A percentile compares a stretch with the other conserved stretches of the same genome.
Evolutionary conservation across 441 rosid species (phyloP).

Genomic region (Aleurites moluccanus): DNA sequence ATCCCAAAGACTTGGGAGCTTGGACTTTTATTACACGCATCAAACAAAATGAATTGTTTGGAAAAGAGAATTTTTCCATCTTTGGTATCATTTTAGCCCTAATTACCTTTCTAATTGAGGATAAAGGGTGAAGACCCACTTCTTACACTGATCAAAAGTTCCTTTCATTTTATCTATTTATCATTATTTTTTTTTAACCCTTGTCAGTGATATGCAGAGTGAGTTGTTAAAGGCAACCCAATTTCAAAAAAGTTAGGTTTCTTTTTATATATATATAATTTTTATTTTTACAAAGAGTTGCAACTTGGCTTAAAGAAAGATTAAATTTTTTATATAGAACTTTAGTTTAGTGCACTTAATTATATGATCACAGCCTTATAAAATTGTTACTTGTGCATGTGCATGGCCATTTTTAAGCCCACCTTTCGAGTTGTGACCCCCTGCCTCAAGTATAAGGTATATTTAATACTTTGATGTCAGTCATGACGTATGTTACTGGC

Average conservation of each 20-base stretch:
- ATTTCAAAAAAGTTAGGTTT: background rate
- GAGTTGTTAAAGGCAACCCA: slow-evolving; percentile 21
- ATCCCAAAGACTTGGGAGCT: slow-evolving; percentile 24
- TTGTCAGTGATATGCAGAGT: background rate
- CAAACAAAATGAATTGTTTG: background rate
- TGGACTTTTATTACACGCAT: slow-evolving; percentile 15
- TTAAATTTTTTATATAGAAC: background rate
- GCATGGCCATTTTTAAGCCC: too few species aligned
- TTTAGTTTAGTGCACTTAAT: background rate
- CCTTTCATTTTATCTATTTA: background rate
- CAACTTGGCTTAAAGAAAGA: slow-evolving; percentile 14
- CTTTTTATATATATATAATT: background rate
- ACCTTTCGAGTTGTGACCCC: too few species aligned
- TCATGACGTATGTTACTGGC: too few species aligned
- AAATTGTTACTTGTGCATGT: background rate
- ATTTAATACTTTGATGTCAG: too few species aligned
- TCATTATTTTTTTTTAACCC: background rate
- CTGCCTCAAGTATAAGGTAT: too few species aligned
- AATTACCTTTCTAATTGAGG: background rate
- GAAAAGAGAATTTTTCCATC: background rate
- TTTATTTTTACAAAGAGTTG: background rate
- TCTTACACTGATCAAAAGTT: background rate
- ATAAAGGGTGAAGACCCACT: background rate
- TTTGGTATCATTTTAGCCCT: background rate
- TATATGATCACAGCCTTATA: background rate